Base-by-base conservation (phyloP, 176 grass and related monocot species). In the Neostapfia colusana region DNA sequence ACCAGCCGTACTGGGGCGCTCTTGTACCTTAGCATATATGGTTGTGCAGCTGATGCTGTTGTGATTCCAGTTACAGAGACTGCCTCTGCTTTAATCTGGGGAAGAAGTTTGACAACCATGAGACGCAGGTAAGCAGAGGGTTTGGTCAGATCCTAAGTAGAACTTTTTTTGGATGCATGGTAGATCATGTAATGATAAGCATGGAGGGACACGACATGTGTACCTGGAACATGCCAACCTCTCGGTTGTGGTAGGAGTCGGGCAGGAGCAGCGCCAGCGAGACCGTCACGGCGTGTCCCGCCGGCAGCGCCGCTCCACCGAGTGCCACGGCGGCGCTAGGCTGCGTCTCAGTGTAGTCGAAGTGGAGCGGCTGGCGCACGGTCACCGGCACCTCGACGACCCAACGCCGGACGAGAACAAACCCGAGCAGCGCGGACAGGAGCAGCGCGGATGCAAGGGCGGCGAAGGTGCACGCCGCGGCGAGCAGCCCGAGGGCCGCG, bases 141-240 rank as follows among this genome's bases (percentile, higher is more conserved):
- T 38, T 21, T 27, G 6, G 51, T 15, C 31, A 31, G 31, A 44
- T 67, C n/a, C 13, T 18, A n/a, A n/a, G n/a, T n/a, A 44, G n/a
- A 83, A 3, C 39, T 21, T 28, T 60, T 31, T 31, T 31, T 31
- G 31, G 31, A 31, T 41, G 63, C n/a, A 59, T 45, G 1, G 1
- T 4, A 16, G 16, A 12, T 51, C 15, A 20, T 17, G 34, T 53
- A 38, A 31, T 31, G 31, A 12, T 2, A 42, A 46, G 4, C 25
- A 37, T 20, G 10, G 2, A 17, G 1, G 31, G 3, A 31, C 31
- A 31, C n/a, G n/a, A n/a, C 31, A 31, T 15, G 12, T 16, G 8
- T 77, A 88, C 85, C 85, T 83, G 75, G 80, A 88, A 74, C 68
- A 88, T 57, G 62, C 85, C 54, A 38, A 88, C 46, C 25, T 88